Evolutionary conservation across 2,329 filamentous ascomycete genomes (phyloP).

Genomic region (Tolypocladium inflatum): DNA sequence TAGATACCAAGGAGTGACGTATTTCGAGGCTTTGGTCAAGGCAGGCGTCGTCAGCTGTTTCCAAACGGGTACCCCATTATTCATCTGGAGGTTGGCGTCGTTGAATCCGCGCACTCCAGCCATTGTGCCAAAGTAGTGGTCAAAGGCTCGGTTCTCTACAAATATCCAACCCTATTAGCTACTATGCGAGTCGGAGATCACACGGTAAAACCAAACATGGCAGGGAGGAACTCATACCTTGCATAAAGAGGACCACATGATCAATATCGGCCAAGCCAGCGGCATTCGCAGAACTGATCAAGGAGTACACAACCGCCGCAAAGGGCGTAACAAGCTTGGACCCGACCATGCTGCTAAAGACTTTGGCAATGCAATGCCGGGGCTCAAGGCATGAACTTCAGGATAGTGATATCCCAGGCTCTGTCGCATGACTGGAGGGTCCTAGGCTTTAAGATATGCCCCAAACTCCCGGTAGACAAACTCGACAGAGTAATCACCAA

Average conservation of each 20-base stretch:
- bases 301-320: background rate
- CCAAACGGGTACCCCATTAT: slow-evolving; percentile 34
- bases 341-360: background rate
- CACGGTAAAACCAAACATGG: no score
- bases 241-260: slow-evolving; percentile 50
- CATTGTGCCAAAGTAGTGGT: slow-evolving; percentile 46
- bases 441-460: background rate
- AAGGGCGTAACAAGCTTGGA: background rate
- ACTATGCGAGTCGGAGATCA: background rate
- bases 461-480: no score
- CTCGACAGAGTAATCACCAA: no score
- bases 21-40: slow-evolving; percentile 28
- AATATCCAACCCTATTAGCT: background rate
- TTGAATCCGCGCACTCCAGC: slow-evolving; percentile 44
- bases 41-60: slow-evolving; percentile 32
- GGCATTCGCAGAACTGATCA: slow-evolving; percentile 1
- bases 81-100: slow-evolving; percentile 44
- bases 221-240: slow-evolving; percentile 18
- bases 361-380: background rate
- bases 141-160: slow-evolving; percentile 26
- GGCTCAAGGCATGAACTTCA: background rate
- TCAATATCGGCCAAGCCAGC: slow-evolving; percentile 31
- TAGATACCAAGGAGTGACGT: slow-evolving; percentile 43
- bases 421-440: background rate
- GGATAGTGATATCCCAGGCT: background rate